Base-by-base conservation (phyloP, 2,329 filamentous ascomycete genomes). In the Ramichloridium luteum region DNA sequence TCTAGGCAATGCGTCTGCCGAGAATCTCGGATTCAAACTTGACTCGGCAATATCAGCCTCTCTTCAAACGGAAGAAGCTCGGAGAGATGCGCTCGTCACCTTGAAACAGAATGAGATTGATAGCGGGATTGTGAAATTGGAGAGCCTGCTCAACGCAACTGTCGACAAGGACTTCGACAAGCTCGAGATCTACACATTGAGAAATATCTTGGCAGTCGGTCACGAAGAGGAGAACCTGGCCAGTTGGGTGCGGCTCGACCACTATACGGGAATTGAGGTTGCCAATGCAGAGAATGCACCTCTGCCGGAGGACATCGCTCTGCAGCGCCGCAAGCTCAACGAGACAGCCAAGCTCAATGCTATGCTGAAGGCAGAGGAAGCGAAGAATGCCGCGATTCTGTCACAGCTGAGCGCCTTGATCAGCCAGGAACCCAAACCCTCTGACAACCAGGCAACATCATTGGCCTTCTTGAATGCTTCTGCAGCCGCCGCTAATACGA, bases 321-420 rank as follows among this genome's bases (percentile, higher is more conserved):
- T 68, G n/a, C 72, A 90, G 40, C 71, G 85, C 32, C 70, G 74
- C 44, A 80, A 77, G 45, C 59, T 92, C 14, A 72, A 79, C 43
- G 84, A 88, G 49, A 85, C 80, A n/a, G 72, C 77, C 52, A 78
- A 77, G 50, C 63, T 93, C 9, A 76, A 85, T 43, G 63, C 66
- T 6, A 70, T 76, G 27, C 67, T 94, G 5, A 67, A 73, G 34
- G 68, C 74, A 8, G 83, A 93, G 55, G 70, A 70, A 39, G 66
- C 69, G 5, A 72, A 73, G 41, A 93, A 93, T 53, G 77, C 77
- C 13, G 72, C 70, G 3, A 65, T 86, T 11, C 70, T 93, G 32
- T 50, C 56, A 1, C 71, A 77, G 41, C 60, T 96, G 31, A 68
- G 70, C 35, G 59, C 65, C 6, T 61, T 80, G 10, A 54, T 79